phyloP scores from a whole-genome alignment of 1,284 basidiomycete genomes.

The Cryptococcus hybrid region DNA sequence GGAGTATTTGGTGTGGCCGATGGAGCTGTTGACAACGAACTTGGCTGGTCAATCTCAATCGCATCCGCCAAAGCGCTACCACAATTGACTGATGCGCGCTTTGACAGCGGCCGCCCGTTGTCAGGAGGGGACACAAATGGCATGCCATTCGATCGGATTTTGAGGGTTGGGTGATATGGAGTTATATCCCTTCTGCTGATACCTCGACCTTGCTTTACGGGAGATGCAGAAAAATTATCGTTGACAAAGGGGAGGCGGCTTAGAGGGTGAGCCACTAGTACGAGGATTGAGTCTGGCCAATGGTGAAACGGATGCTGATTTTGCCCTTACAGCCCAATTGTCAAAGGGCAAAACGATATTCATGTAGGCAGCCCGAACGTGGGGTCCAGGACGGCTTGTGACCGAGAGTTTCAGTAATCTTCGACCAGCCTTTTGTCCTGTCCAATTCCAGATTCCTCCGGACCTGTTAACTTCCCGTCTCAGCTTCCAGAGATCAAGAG shows the following conservation, averaged over 20 bases:
- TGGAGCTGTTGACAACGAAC: too few relatives aligned
- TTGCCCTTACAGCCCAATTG: slow-evolving; percentile 75
- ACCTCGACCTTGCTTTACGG: too few relatives aligned
- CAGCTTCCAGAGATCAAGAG: slow-evolving; percentile 89
- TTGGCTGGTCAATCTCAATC: too few relatives aligned
- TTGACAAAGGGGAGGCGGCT: slow-evolving; percentile 11
- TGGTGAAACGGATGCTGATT: slow-evolving; percentile 50
- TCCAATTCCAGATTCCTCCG: slow-evolving; percentile 79
- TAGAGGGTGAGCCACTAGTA: slow-evolving; percentile 11
- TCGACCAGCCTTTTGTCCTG: slow-evolving; percentile 75
- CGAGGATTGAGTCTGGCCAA: slow-evolving; percentile 16
- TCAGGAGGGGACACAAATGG: too few relatives aligned
- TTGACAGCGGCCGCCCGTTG: too few relatives aligned
- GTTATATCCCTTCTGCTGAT: too few relatives aligned
- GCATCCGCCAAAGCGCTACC: too few relatives aligned
- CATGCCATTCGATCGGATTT: too few relatives aligned
- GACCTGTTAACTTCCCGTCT: slow-evolving; percentile 85
- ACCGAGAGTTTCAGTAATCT: slow-evolving; percentile 75
- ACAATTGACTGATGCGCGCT: too few relatives aligned
- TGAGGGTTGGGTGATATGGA: too few relatives aligned
- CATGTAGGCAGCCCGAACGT: slow-evolving; percentile 72
- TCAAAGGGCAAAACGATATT: slow-evolving; percentile 94
- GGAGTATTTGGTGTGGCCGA: too few relatives aligned
- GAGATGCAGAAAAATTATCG: too few relatives aligned
- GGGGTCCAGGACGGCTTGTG: slow-evolving; percentile 58